phyloP scores from a whole-genome alignment of 768 basidiomycete genomes.

The Phylloporus arenicola region DNA sequence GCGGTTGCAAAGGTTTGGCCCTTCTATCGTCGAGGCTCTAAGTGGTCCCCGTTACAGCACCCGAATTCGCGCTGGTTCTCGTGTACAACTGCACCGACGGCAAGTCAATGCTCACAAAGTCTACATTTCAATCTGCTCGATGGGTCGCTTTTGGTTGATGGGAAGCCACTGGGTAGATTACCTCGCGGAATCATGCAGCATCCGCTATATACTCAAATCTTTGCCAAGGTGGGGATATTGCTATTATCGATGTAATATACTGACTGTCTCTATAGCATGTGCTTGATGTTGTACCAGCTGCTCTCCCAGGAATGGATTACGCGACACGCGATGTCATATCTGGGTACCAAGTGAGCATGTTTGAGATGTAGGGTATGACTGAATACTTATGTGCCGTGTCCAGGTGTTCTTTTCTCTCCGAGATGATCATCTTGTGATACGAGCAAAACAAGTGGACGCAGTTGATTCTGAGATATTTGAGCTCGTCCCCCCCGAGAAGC shows the following conservation, averaged over 20 bases:
- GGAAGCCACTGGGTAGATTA: slow-evolving; percentile 21
- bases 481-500: slow-evolving; percentile 20
- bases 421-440: slow-evolving; percentile 15
- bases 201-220: slow-evolving; percentile 16
- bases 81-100: slow-evolving; percentile 11
- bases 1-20: slow-evolving; percentile 22
- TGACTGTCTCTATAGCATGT: slow-evolving; percentile 14
- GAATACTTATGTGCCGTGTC: not conserved
- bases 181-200: slow-evolving; percentile 17
- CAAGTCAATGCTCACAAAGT: slow-evolving; percentile 12
- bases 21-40: slow-evolving; percentile 19
- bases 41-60: slow-evolving; percentile 13
- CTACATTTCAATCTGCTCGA: slow-evolving; percentile 22
- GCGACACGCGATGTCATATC: slow-evolving; percentile 13
- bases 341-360: slow-evolving; percentile 14
- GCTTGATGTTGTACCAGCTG: slow-evolving; percentile 20
- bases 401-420: slow-evolving; percentile 24
- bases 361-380: not conserved
- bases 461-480: slow-evolving; percentile 8
- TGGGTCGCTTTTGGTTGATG: slow-evolving; percentile 26
- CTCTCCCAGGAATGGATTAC: slow-evolving; percentile 26
- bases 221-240: slow-evolving; percentile 16
- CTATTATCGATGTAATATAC: not conserved
- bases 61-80: slow-evolving; percentile 22
- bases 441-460: slow-evolving; percentile 2